These are phyloP conservation scores for Termitomyces sp. DNA, from an alignment of 1,284 basidiomycete species.

Conservation along the genomic window DNA sequence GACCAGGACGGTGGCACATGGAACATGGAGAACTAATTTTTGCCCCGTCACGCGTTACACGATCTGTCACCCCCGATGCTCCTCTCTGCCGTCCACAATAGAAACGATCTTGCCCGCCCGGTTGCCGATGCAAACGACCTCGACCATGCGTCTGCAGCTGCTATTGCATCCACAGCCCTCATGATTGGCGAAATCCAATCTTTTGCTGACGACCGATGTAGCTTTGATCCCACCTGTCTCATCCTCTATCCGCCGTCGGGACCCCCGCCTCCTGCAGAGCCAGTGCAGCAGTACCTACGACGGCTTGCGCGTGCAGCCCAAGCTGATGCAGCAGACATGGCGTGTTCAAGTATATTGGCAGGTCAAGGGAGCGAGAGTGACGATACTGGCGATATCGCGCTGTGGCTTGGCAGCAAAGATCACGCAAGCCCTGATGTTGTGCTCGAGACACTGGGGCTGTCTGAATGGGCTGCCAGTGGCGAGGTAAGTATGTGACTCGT, in stretches of 20 bases:
- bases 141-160: constrained; percentile 6
- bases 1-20: constrained; percentile 6
- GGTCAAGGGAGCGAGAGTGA: constrained; percentile 51
- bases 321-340: constrained; percentile 30
- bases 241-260: constrained; percentile 16
- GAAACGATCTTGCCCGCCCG: constrained; percentile 8
- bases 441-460: constrained; percentile 25
- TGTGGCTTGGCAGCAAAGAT: constrained; percentile 43
- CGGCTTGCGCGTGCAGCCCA: constrained; percentile 35
- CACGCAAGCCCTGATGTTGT: constrained; percentile 29
- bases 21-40: constrained; percentile 13
- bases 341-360: constrained; percentile 47
- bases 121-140: constrained; percentile 9
- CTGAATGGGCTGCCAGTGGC: constrained; percentile 15
- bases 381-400: constrained; percentile 46
- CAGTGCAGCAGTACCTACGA: constrained; percentile 16
- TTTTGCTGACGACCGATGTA: constrained; percentile 12
- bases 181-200: constrained; percentile 15
- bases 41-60: constrained; percentile 13
- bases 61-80: constrained; percentile 7
- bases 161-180: constrained; percentile 18
- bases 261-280: constrained; percentile 5
- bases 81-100: constrained; percentile 7
- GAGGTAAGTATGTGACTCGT: constrained; percentile 10
- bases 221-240: constrained; percentile 14